Conservation (phyloP, 1,284 basidiomycete species). For the Leccinum fallax region DNA sequence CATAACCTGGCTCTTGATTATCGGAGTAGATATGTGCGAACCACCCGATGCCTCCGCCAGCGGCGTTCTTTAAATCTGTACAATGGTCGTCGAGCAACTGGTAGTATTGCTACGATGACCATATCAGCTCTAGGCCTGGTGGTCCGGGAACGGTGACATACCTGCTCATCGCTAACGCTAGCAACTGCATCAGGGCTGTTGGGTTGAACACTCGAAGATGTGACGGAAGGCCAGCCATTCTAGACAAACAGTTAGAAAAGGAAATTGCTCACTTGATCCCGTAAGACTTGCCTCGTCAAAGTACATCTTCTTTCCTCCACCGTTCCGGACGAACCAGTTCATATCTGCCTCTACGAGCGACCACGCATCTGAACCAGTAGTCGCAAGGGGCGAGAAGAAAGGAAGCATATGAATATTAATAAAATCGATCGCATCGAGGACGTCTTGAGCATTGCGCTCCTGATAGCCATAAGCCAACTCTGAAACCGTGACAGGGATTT, state of each 20-base stretch:
- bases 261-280: neutral
- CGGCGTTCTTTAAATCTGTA: constrained; percentile 55
- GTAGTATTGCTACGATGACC: constrained; percentile 45
- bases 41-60: constrained; percentile 72
- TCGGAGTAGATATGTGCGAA: constrained; percentile 79
- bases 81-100: constrained; percentile 68
- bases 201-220: constrained; percentile 58
- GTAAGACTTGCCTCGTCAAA: constrained; percentile 54
- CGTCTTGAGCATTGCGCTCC: constrained; percentile 51
- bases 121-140: constrained; percentile 20
- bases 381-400: constrained; percentile 60
- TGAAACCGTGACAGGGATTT: constrained; percentile 68
- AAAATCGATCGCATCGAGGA: constrained; percentile 65
- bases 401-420: constrained; percentile 76
- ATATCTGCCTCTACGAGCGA: constrained; percentile 60
- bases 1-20: constrained; percentile 65
- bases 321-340: constrained; percentile 63
- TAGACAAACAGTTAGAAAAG: constrained; percentile 26
- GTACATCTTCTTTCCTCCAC: constrained; percentile 71
- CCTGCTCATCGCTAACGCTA: constrained; percentile 58
- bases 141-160: constrained; percentile 21
- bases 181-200: constrained; percentile 57
- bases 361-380: constrained; percentile 49
- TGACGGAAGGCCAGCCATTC: constrained; percentile 76
- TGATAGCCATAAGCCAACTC: constrained; percentile 55